phyloP scores from a whole-genome alignment of 441 rosid genomes.

The Euphorbia schlechtendalii region DNA sequence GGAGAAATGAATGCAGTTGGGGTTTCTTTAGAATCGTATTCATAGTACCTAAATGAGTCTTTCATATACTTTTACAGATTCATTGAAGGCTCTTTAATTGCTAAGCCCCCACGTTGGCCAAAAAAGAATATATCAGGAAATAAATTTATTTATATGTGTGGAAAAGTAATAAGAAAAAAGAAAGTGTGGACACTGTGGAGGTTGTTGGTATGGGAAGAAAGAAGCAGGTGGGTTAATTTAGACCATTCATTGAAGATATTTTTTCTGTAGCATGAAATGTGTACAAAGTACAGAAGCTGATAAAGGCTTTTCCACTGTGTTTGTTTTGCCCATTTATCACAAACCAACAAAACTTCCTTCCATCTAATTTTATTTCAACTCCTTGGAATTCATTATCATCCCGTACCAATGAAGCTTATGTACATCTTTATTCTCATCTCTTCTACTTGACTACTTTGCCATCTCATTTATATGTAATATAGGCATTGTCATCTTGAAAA shows the following conservation, averaged over 20 bases:
- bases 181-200: background rate
- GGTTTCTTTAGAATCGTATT: slow-evolving; percentile 25
- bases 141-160: too few relatives aligned
- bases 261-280: slow-evolving; percentile 11
- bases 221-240: slow-evolving; percentile 13
- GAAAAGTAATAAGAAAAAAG: background rate
- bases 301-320: slow-evolving; percentile 27
- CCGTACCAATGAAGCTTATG: too few relatives aligned
- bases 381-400: too few relatives aligned
- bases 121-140: background rate
- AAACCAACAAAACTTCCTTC: too few relatives aligned
- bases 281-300: slow-evolving; percentile 28
- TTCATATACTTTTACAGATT: slow-evolving; percentile 28
- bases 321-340: slow-evolving; percentile 27
- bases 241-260: slow-evolving; percentile 17
- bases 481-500: too few relatives aligned
- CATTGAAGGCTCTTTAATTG: slow-evolving; percentile 39
- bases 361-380: too few relatives aligned
- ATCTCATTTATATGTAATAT: too few relatives aligned
- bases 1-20: slow-evolving; percentile 41
- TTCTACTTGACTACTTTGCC: too few relatives aligned
- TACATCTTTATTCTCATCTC: too few relatives aligned
- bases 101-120: slow-evolving; percentile 24
- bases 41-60: slow-evolving; percentile 30
- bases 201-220: background rate